Conservation (phyloP, 768 basidiomycete genomes). For the Boletus rubropictus region DNA sequence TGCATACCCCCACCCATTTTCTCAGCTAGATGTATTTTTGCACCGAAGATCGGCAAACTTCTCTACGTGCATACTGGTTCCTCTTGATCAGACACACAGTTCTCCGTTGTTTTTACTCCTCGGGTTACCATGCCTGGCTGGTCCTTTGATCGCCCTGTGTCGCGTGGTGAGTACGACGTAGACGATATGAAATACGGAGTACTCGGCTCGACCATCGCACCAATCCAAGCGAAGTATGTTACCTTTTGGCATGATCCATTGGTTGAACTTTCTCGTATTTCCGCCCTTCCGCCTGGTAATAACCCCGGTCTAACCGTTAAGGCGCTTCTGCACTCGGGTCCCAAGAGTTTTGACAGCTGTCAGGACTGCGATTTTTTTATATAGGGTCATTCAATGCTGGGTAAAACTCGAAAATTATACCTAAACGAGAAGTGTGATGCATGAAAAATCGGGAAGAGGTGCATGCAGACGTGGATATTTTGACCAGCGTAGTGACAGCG, state of each 20-base stretch:
- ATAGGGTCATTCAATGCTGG: too few relatives aligned
- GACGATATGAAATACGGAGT: not conserved
- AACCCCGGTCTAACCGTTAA: not conserved
- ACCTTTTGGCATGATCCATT: not conserved
- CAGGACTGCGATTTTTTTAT: too few relatives aligned
- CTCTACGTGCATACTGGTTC: constrained; percentile 11
- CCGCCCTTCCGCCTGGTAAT: not conserved
- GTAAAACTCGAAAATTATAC: too few relatives aligned
- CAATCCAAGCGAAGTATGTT: not conserved
- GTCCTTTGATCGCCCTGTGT: not conserved
- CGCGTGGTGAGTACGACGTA: not conserved
- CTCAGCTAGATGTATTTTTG: constrained; percentile 22
- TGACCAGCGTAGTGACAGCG: too few relatives aligned
- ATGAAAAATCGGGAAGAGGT: too few relatives aligned
- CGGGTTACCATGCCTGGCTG: not conserved
- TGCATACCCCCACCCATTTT: constrained; percentile 2
- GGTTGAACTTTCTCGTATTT: not conserved
- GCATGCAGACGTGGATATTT: too few relatives aligned
- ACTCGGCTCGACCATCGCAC: not conserved
- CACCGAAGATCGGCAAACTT: constrained; percentile 10
- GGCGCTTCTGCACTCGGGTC: too few relatives aligned
- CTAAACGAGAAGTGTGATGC: too few relatives aligned
- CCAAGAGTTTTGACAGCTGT: too few relatives aligned
- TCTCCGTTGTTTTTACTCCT: not conserved
- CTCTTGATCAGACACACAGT: constrained; percentile 15